A percentile compares a stretch with the other conserved stretches of the same genome.
phyloP scores from a whole-genome alignment of 352 stramenopile species.

The Phytophthora cactorum region DNA sequence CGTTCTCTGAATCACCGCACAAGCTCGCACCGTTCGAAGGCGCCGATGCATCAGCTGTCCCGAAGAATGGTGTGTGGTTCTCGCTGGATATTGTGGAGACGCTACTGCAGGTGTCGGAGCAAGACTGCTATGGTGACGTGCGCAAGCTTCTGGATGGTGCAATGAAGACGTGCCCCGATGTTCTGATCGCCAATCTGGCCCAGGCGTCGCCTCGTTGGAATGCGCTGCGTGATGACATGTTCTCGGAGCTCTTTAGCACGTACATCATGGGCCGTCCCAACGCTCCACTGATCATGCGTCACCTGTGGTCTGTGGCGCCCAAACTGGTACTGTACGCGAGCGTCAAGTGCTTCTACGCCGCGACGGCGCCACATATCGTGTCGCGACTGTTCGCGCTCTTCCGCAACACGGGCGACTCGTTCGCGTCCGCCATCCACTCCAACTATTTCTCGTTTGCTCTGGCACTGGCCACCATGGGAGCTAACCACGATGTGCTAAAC shows the following conservation, averaged over 20 bases:
- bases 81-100: constrained; percentile 86
- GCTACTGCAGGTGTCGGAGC: constrained; percentile 77
- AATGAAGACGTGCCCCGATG: constrained; percentile 86
- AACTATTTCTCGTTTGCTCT: constrained; percentile 92
- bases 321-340: constrained; percentile 90
- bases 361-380: constrained; percentile 81
- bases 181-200: constrained; percentile 87
- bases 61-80: constrained; percentile 90
- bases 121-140: constrained; percentile 86
- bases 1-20: constrained; percentile 78
- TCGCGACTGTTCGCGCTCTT: constrained; percentile 85
- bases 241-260: constrained; percentile 86
- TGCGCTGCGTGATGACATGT: constrained; percentile 82
- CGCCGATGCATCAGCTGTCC: constrained; percentile 82
- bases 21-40: constrained; percentile 88
- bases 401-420: constrained; percentile 84
- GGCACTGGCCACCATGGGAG: constrained; percentile 80
- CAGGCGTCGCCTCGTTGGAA: constrained; percentile 83
- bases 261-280: constrained; percentile 90
- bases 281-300: constrained; percentile 87
- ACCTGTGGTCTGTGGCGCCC: constrained; percentile 84
- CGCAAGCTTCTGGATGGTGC: constrained; percentile 78
- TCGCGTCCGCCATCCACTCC: constrained; percentile 83
- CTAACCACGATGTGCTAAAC: constrained; percentile 87
- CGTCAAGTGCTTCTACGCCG: constrained; percentile 88